Conservation (phyloP, 192 early-diverging fungal species). For the Umbelopsis isabellina region DNA sequence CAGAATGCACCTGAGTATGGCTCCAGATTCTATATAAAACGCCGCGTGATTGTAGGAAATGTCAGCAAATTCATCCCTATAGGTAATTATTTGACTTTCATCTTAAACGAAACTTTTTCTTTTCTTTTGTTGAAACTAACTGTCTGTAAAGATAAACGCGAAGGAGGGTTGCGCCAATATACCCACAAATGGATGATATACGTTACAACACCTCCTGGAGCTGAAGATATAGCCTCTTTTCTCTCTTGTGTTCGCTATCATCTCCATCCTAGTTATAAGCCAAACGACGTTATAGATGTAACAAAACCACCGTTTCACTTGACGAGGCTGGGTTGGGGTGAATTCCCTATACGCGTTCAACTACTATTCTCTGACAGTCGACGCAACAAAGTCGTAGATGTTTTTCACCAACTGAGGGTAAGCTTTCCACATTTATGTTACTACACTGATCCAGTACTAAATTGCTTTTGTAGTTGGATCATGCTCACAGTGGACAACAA, state of each 20-base stretch:
- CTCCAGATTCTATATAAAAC: slow-evolving; percentile 75
- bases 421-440: not conserved
- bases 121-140: not conserved
- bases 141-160: slow-evolving; percentile 47
- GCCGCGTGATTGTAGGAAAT: slow-evolving; percentile 70
- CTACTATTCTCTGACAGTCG: slow-evolving; percentile 79
- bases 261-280: slow-evolving; percentile 88
- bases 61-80: slow-evolving; percentile 71
- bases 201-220: slow-evolving; percentile 62
- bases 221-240: slow-evolving; percentile 61
- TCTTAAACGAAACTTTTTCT: not conserved
- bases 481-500: slow-evolving; percentile 65
- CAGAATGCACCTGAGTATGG: slow-evolving; percentile 44
- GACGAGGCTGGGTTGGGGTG: slow-evolving; percentile 93
- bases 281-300: slow-evolving; percentile 87
- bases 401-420: slow-evolving; percentile 81
- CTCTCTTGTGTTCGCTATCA: slow-evolving; percentile 82
- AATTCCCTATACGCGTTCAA: slow-evolving; percentile 85
- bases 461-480: slow-evolving; percentile 62
- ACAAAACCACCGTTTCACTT: slow-evolving; percentile 77
- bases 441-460: not conserved
- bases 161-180: slow-evolving; percentile 56
- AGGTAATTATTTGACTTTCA: slow-evolving; percentile 30
- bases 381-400: slow-evolving; percentile 80
- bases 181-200: slow-evolving; percentile 94